A percentile compares a stretch with the other conserved stretches of the same genome.
These are phyloP conservation scores for Colletotrichum tropicicola DNA, from an alignment of 2,329 filamentous ascomycete species.

Conservation along the genomic window DNA sequence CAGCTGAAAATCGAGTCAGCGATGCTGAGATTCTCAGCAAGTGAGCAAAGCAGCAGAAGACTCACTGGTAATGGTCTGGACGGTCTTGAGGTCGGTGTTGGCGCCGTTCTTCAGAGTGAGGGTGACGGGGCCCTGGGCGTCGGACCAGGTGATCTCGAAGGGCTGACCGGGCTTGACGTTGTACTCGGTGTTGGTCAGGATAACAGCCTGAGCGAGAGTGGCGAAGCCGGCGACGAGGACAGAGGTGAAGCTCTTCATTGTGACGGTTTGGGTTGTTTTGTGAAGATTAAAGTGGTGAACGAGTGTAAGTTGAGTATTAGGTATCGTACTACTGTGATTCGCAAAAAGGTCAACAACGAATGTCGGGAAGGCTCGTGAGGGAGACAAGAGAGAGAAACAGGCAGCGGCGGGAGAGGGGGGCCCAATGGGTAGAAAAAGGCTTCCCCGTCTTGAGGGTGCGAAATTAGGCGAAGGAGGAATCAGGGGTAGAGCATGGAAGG, in stretches of 20 bases:
- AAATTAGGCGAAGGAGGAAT: constrained; percentile 29
- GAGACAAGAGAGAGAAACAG: neutral
- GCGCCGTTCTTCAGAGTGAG: constrained; percentile 50
- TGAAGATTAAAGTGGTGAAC: constrained; percentile 16
- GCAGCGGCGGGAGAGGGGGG: neutral
- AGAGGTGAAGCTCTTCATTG: constrained; percentile 43
- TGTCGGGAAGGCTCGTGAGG: constrained; percentile 29
- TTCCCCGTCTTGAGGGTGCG: constrained; percentile 22
- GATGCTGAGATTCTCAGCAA: neutral
- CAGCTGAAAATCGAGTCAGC: constrained; percentile 37
- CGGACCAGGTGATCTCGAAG: constrained; percentile 54
- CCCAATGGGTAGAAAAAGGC: constrained; percentile 26
- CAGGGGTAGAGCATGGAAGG: constrained; percentile 28
- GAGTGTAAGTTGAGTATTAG: constrained; percentile 24
- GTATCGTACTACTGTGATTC: constrained; percentile 24
- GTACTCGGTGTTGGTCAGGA: constrained; percentile 46
- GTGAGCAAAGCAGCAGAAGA: neutral
- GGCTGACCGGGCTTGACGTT: constrained; percentile 46
- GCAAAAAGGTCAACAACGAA: constrained; percentile 29
- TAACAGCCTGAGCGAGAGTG: constrained; percentile 41
- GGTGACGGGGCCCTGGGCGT: constrained; percentile 50
- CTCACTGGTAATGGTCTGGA: constrained; percentile 48
- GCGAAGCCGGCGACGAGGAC: constrained; percentile 41
- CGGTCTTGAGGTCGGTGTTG: constrained; percentile 43
- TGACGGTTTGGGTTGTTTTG: constrained; percentile 33